Base-by-base conservation (phyloP, 2,329 filamentous ascomycete genomes). In the Remersonia thermophila region DNA sequence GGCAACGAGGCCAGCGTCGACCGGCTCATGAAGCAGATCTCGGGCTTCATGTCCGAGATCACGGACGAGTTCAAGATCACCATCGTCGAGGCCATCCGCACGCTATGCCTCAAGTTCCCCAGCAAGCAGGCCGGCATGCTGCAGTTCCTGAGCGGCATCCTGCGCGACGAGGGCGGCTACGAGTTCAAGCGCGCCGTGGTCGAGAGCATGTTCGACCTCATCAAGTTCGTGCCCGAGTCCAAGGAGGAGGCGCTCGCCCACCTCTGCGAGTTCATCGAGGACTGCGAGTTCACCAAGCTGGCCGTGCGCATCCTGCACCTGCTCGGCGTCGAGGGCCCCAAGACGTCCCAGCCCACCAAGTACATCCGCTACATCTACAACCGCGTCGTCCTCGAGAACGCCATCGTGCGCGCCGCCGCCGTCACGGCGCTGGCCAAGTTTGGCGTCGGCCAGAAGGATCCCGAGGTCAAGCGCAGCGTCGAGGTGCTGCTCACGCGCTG, bases 341-440 rank as follows among this genome's bases (percentile, higher is more conserved):
- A 91, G 65, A 95, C 89, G 3, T 79, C 83, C 12, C 84, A 95
- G 51, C 91, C 91, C 0, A 96, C 91, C 38, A 96, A 98, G 69
- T 98, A 95, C 59, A 94, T 98, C 50, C 83, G 91, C 39, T 98
- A 96, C 61, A 98, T 98, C 55, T 98, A 98, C 68, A 98, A 98
- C 66, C 77, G 91, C 41, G 89, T 98, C 15, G 91, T 98, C 12
- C 66, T 98, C 35, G 91, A 98, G 62, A 98, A 98, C 55, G 86
- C 91, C 28, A 86, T 95, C 44, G 87, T 98, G 14, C 76, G 91
- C 49, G 91, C 91, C 33, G 87, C 91, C 8, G 91, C 91, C 35
- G 93, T 96, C 16, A 96, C 91, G 16, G 91, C 91, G 3, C 64
- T 98, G 44, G 85, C 89, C 51, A 98, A 96, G 61, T 98, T 98